phyloP scores from a whole-genome alignment of 164 flowering plant species.

The Stephania japonica region DNA sequence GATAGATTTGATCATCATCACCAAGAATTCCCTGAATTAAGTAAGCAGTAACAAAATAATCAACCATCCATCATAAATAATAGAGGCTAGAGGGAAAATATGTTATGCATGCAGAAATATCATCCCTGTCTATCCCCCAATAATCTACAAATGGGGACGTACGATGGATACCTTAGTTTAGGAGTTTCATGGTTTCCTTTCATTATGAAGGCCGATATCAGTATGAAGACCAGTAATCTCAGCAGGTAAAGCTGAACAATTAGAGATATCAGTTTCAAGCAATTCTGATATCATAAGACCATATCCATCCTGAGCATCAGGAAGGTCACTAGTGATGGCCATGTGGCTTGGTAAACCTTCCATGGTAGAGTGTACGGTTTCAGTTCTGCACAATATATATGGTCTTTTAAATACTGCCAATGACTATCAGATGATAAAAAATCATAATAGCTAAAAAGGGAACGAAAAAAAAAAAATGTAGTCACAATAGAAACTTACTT shows the following conservation, averaged over 20 bases:
- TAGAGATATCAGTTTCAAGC: slow-evolving; percentile 53
- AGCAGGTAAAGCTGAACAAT: slow-evolving; percentile 51
- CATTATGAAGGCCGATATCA: slow-evolving; percentile 61
- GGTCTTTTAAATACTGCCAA: background rate
- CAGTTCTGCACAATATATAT: slow-evolving; percentile 38
- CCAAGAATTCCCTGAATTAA: slow-evolving; percentile 66
- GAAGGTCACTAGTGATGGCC: slow-evolving; percentile 35
- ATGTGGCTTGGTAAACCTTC: slow-evolving; percentile 46
- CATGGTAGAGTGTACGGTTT: slow-evolving; percentile 37
- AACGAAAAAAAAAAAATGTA: slow-evolving; percentile 6
- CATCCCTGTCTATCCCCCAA: background rate
- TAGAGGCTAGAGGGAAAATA: no score
- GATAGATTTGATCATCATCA: slow-evolving; percentile 84
- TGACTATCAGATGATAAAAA: slow-evolving; percentile 1
- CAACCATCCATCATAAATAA: background rate
- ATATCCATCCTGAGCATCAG: slow-evolving; percentile 70
- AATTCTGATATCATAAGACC: slow-evolving; percentile 80
- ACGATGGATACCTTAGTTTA: slow-evolving; percentile 11
- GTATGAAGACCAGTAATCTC: slow-evolving; percentile 52
- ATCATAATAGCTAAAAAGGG: background rate
- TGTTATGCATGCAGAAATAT: background rate
- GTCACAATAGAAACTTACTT: slow-evolving; percentile 17
- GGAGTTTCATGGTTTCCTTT: slow-evolving; percentile 39
- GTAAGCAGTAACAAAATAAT: slow-evolving; percentile 14
- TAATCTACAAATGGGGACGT: background rate